phyloP scores from a whole-genome alignment of 2,329 filamentous ascomycete species.

The Chaetomium sp. region DNA sequence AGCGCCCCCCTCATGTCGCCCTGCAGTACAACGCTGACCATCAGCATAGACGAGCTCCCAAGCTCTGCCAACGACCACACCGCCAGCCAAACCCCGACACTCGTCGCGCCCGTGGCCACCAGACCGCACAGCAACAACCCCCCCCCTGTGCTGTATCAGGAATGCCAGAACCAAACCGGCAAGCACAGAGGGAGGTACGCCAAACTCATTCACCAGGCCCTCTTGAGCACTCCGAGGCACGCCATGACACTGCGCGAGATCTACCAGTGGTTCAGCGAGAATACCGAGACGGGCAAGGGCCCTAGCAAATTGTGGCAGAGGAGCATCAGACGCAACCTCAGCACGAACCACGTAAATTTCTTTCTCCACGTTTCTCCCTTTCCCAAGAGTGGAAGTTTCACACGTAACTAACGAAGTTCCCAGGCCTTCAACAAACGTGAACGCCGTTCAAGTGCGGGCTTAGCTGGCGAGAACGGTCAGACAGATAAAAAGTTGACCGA shows the following conservation, averaged over 20 bases:
- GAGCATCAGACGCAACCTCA: constrained; percentile 90
- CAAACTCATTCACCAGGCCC: constrained; percentile 68
- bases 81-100: neutral
- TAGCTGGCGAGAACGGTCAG: neutral
- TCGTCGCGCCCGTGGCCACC: neutral
- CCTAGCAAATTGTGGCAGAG: constrained; percentile 80
- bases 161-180: constrained; percentile 1
- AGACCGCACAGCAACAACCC: neutral
- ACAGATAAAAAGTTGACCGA: constrained; percentile 56
- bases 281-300: constrained; percentile 68
- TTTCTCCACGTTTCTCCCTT: too few species aligned
- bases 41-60: constrained; percentile 9
- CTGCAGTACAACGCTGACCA: constrained; percentile 17
- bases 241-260: constrained; percentile 78
- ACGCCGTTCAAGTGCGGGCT: constrained; percentile 25
- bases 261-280: constrained; percentile 80
- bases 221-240: constrained; percentile 58
- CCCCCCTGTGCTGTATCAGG: constrained; percentile 7
- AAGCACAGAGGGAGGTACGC: constrained; percentile 59
- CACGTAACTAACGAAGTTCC: neutral
- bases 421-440: constrained; percentile 35
- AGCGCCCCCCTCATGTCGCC: constrained; percentile 15
- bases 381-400: too few species aligned
- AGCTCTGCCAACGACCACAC: neutral
- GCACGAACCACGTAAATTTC: constrained; percentile 77